Base-by-base conservation (phyloP, 306 rosid species). In the Quercus alba region DNA sequence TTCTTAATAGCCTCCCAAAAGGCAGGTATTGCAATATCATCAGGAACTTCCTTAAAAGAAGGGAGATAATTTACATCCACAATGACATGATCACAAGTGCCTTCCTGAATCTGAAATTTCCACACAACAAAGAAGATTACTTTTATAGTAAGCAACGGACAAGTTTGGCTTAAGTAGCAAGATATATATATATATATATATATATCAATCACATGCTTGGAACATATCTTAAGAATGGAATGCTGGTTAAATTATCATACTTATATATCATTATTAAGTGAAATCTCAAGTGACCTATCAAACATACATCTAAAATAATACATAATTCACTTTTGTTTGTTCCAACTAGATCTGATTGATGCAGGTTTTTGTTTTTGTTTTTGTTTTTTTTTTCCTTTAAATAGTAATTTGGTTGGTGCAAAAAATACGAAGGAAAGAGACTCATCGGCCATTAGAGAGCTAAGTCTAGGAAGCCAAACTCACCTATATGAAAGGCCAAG, bases 41-140 rank as follows among this genome's bases (percentile, higher is more conserved):
- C 88, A 19, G 97, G 89, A 30, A 95, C 90, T 87, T 93, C 98
- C 88, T 95, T 95, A 88, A 95, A 93, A 17, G 99, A 94, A 6
- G 99, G 97, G 31, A 94, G 90, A 81, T 92, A 94, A 78, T 94
- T 94, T 52, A 93, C 87, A 84, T 95, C 98, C 44, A 95, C 98
- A 82, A 95, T 93, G 14, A 95, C 98, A 89, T 95, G 98, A 77
- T 95, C 99, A 6, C 83, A 88, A 10, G 87, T 90, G 18, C 91
- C 89, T 69, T 89, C 98, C 75, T 93, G 88, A 85, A 91, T 84
- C 91, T 88, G 88, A 84, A 75, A 67, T 77, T 71, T 55, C 80
- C 30, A 56, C 28, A 73, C 15, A 33, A 14, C 11, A 67, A 38
- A 71, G 25, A 17, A 17, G 46, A 5, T 66, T 33, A 17, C 46